Conservation (phyloP, 495 filamentous ascomycete species). For the Podospora appendiculata region DNA sequence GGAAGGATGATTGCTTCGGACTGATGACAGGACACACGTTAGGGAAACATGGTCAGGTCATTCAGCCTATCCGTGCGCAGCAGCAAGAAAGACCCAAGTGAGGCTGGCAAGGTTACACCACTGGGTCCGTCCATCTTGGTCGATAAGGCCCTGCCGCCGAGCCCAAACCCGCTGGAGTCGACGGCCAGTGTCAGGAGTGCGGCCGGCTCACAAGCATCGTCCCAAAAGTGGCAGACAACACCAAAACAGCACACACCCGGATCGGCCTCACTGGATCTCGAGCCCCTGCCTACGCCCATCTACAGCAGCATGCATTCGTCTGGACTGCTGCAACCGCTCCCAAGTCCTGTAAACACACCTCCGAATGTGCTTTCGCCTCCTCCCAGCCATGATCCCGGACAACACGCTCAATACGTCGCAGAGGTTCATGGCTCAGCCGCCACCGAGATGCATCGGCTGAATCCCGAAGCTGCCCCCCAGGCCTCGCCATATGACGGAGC, state of each 20-base stretch:
- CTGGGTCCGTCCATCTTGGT: neutral
- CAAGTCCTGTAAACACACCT: neutral
- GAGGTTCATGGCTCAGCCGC: neutral
- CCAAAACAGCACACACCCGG: too few relatives aligned
- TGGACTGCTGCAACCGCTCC: neutral
- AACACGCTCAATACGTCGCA: neutral
- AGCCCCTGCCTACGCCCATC: too few relatives aligned
- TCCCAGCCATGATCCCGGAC: neutral
- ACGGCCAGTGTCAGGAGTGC: neutral
- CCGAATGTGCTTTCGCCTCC: neutral
- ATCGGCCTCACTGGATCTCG: too few relatives aligned
- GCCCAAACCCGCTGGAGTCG: neutral
- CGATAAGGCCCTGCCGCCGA: neutral
- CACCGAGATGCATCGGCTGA: neutral
- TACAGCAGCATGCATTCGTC: neutral
- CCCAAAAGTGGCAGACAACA: too few relatives aligned
- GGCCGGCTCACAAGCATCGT: too few relatives aligned
- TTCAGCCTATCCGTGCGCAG: neutral
- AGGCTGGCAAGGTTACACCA: neutral
- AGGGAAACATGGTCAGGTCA: neutral
- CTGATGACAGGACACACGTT: neutral
- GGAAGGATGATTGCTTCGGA: neutral
- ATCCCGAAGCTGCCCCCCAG: neutral
- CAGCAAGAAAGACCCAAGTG: neutral
- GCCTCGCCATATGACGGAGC: too few relatives aligned